Percentiles rank a stretch among this genome's conserved stretches.
phyloP scores from a whole-genome alignment of 108 stramenopile genomes.

The Skeletonema menzelii region DNA sequence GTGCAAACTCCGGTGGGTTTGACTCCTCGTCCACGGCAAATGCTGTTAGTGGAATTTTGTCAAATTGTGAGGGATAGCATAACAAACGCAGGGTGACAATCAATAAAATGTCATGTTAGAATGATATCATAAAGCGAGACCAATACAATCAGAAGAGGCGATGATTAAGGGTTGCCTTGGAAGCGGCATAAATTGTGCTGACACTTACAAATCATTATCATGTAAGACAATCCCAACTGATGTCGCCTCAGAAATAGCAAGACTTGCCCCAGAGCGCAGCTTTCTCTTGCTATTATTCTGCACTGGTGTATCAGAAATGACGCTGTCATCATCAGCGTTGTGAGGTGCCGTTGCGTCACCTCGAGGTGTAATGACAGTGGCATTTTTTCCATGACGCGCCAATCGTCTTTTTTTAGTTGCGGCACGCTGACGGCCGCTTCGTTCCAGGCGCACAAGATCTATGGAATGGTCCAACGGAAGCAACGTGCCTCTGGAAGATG shows the following conservation, averaged over 20 bases:
- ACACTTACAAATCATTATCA: neutral
- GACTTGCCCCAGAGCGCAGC: neutral
- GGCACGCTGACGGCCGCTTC: neutral
- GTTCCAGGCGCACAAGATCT: neutral
- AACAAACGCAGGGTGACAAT: no score
- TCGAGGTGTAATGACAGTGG: neutral
- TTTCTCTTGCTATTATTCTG: neutral
- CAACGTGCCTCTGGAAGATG: no score
- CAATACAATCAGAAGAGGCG: no score
- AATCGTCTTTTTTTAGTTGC: neutral
- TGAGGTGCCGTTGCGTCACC: neutral
- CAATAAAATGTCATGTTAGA: no score
- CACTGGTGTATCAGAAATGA: neutral
- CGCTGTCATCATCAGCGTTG: neutral
- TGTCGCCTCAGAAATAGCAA: neutral
- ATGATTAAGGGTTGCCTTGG: no score
- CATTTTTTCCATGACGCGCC: neutral
- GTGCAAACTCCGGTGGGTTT: neutral
- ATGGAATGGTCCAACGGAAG: neutral
- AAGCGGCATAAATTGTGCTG: neutral
- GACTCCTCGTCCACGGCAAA: neutral
- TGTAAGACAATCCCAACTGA: neutral
- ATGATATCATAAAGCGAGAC: no score
- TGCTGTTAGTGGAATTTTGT: neutral
- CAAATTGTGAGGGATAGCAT: no score